These are phyloP conservation scores for Candida cerambycidarum DNA, from an alignment of 805 yeast genomes.

Conservation along the genomic window DNA sequence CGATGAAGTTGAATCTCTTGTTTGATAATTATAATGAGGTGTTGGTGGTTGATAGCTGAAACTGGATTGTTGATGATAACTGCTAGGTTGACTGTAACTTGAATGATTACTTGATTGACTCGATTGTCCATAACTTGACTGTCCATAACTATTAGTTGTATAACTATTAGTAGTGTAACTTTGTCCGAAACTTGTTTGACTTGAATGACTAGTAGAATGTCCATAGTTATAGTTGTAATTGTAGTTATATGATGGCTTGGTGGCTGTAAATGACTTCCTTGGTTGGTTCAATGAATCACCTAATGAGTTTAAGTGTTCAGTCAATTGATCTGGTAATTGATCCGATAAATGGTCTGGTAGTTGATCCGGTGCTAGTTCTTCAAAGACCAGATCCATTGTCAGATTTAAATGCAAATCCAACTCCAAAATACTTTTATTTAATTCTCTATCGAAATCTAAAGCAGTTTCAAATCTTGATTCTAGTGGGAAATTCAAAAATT, in stretches of 20 bases:
- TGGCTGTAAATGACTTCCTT: background rate
- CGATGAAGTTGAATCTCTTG: constrained; percentile 5
- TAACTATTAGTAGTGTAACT: background rate
- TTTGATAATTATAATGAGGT: constrained; percentile 1
- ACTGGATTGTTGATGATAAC: background rate
- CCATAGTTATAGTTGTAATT: background rate
- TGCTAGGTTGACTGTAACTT: constrained; percentile 6
- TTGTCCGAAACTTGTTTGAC: constrained; percentile 2
- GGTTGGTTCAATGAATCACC: background rate
- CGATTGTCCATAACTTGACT: constrained; percentile 3
- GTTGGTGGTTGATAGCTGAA: constrained; percentile 2
- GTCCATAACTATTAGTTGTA: background rate
- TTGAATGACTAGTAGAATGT: background rate
- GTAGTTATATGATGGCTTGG: background rate
- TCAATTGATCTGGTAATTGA: background rate
- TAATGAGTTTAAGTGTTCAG: background rate
- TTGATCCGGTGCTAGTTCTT: constrained; percentile 8
- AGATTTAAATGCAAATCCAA: constrained; percentile 6
- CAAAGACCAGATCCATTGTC: constrained; percentile 8
- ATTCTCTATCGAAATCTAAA: constrained; percentile 8
- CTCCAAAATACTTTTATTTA: constrained; percentile 6
- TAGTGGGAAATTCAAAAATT: constrained; percentile 2
- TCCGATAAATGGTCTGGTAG: background rate
- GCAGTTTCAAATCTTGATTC: constrained; percentile 9
- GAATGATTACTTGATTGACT: constrained; percentile 6